These are phyloP conservation scores for Centella asiatica DNA, from an alignment of 129 eudicot genomes.

Conservation along the genomic window DNA sequence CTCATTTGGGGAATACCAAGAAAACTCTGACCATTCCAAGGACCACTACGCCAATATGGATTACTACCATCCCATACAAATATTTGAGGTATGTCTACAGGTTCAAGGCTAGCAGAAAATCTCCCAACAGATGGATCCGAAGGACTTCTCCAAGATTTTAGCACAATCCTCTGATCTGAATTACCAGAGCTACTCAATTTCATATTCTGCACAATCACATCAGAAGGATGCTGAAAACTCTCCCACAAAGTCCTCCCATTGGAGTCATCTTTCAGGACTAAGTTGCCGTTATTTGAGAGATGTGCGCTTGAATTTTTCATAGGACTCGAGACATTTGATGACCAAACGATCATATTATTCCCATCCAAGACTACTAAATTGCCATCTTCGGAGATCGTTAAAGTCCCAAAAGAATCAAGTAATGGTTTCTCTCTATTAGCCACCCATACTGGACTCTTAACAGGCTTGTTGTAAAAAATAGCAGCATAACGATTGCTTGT, in stretches of 20 bases:
- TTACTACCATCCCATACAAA: constrained; percentile 37
- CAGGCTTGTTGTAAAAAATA: constrained; percentile 16
- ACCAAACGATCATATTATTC: constrained; percentile 25
- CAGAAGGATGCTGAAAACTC: constrained; percentile 21
- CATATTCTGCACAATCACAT: constrained; percentile 18
- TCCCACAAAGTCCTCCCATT: constrained; percentile 22
- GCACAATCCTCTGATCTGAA: background rate
- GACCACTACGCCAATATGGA: constrained; percentile 57
- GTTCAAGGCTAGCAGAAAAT: constrained; percentile 33
- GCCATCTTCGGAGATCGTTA: constrained; percentile 26
- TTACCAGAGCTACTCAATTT: background rate
- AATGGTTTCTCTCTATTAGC: constrained; percentile 40
- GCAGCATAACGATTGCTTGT: constrained; percentile 27
- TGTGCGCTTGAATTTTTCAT: constrained; percentile 9
- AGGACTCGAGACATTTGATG: constrained; percentile 21
- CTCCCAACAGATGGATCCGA: constrained; percentile 26
- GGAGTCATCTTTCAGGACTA: constrained; percentile 20
- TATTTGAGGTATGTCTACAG: constrained; percentile 58
- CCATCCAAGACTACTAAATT: constrained; percentile 25
- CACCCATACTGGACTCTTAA: constrained; percentile 23
- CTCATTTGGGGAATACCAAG: constrained; percentile 40
- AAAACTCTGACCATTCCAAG: constrained; percentile 44
- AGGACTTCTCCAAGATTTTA: constrained; percentile 29
- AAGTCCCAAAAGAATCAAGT: constrained; percentile 24
- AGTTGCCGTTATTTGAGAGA: constrained; percentile 26